Base-by-base conservation (phyloP, 768 basidiomycete species). In the Trametes meyenii region DNA sequence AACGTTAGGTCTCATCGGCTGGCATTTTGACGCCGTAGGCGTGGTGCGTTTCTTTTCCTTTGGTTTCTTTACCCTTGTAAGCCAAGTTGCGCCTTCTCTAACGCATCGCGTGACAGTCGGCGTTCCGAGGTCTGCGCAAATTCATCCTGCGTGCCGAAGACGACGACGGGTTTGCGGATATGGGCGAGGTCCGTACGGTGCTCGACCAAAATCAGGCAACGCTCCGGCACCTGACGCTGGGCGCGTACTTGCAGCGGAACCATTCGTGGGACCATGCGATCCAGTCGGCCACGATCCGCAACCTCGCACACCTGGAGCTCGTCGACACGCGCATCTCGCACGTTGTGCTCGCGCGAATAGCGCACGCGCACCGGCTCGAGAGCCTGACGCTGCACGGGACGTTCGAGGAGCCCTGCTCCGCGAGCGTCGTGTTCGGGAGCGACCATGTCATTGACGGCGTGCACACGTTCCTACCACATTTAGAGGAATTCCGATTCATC, bases 11-110 rank as follows among this genome's bases (percentile, higher is more conserved):
- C 79, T 87, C 26, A 85, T 89, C 46, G 87, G 87, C 1, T 89
- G 85, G 84, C 87, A 89, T 72, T 89, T 89, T 65, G 87, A 88
- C 64, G 86, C 86, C 13, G 83, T 83, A 12, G 86, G 86, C 39
- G 85, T 88, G 39, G 66, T 67, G 29, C 10, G 62, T 56, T 3
- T 3, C 2, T 16, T 23, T 21, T 5, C 43, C n/a, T n/a, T n/a
- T n/a, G n/a, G 62, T 56, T 3, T 3, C 2, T 16, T 23, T 21
- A 2, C 43, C 16, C 35, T 16, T 26, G n/a, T 7, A 2, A 11
- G 14, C 24, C 12, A 39, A 16, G 13, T 14, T 5, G 23, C 12
- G 29, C 24, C 36, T 0, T 11, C 17, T 40, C 43, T 39, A 58
- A 13, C 17, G n/a, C 2, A 19, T 6, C 1, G 5, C 6, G 8